Evolutionary conservation across 495 filamentous ascomycete genomes (phyloP).

Genomic region (Pyronema omphalodes): DNA sequence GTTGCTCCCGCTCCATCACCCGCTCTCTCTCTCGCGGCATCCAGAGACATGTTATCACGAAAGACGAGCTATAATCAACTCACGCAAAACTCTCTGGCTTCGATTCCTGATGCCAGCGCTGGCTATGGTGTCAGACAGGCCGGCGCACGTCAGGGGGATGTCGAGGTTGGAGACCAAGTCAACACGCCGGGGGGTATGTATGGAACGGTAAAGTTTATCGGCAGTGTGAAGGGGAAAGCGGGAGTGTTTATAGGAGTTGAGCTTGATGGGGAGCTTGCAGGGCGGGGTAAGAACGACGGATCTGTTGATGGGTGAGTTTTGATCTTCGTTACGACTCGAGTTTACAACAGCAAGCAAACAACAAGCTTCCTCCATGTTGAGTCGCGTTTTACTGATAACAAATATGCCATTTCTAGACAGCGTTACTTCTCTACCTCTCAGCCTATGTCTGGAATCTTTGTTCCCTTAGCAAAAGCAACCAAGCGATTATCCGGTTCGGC

Average conservation of each 20-base stretch:
- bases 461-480: slow-evolving; percentile 68
- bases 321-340: slow-evolving; percentile 1
- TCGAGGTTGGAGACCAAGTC: slow-evolving; percentile 73
- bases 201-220: slow-evolving; percentile 77
- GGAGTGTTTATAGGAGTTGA: slow-evolving; percentile 93
- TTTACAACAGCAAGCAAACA: neutral
- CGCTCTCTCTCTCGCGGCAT: neutral
- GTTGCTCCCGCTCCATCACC: neutral
- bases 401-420: neutral
- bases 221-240: slow-evolving; percentile 69
- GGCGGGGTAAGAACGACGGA: slow-evolving; percentile 82
- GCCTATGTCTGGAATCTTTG: slow-evolving; percentile 77
- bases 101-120: slow-evolving; percentile 42
- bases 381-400: neutral
- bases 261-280: slow-evolving; percentile 58
- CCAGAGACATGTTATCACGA: slow-evolving; percentile 30
- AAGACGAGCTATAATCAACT: slow-evolving; percentile 48
- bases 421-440: slow-evolving; percentile 36
- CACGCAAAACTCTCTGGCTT: slow-evolving; percentile 39
- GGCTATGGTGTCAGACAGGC: slow-evolving; percentile 35
- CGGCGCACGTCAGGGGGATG: slow-evolving; percentile 26
- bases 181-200: slow-evolving; percentile 92
- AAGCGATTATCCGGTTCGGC: slow-evolving; percentile 47
- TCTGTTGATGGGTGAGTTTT: slow-evolving; percentile 78
- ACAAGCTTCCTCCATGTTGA: slow-evolving; percentile 5